These are phyloP conservation scores for Calonectria montana DNA, from an alignment of 2,329 filamentous ascomycete genomes.

Conservation along the genomic window DNA sequence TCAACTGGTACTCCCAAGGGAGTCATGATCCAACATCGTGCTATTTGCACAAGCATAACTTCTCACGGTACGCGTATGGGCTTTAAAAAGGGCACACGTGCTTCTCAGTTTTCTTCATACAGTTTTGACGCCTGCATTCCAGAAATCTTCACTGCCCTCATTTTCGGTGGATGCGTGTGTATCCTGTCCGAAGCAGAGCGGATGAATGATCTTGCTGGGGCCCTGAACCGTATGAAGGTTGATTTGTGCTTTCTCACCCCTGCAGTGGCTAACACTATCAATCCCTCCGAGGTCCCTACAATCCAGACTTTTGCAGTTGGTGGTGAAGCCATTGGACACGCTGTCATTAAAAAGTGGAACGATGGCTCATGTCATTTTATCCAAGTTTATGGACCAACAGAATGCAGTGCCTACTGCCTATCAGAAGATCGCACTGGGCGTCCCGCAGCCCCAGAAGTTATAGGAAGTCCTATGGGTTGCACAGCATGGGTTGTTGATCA, in stretches of 20 bases:
- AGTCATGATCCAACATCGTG: slow-evolving; percentile 14
- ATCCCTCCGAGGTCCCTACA: not conserved
- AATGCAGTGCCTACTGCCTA: not conserved
- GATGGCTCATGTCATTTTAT: not conserved
- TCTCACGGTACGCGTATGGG: slow-evolving; percentile 9
- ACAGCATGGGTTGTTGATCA: slow-evolving; percentile 8
- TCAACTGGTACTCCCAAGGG: slow-evolving; percentile 32
- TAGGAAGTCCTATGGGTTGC: not conserved
- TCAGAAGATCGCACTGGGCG: not conserved
- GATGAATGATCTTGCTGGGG: slow-evolving; percentile 23
- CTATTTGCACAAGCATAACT: slow-evolving; percentile 7
- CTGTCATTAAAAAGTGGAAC: slow-evolving; percentile 1
- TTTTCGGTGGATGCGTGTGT: slow-evolving; percentile 38
- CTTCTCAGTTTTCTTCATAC: slow-evolving; percentile 34
- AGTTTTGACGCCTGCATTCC: slow-evolving; percentile 38
- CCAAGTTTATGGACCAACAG: slow-evolving; percentile 2
- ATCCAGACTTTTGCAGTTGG: not conserved
- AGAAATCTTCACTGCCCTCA: slow-evolving; percentile 32
- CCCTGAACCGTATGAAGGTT: slow-evolving; percentile 28
- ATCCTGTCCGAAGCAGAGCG: slow-evolving; percentile 32
- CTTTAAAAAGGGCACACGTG: not conserved
- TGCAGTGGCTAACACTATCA: not conserved
- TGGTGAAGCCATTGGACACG: not conserved
- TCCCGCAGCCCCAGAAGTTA: not conserved
- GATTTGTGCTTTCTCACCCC: slow-evolving; percentile 27